Evolutionary conservation across 345 rosid species (phyloP), one percentile per base, ranked within the genome.

Genomic region (Odontarrhena argentea): DNA sequence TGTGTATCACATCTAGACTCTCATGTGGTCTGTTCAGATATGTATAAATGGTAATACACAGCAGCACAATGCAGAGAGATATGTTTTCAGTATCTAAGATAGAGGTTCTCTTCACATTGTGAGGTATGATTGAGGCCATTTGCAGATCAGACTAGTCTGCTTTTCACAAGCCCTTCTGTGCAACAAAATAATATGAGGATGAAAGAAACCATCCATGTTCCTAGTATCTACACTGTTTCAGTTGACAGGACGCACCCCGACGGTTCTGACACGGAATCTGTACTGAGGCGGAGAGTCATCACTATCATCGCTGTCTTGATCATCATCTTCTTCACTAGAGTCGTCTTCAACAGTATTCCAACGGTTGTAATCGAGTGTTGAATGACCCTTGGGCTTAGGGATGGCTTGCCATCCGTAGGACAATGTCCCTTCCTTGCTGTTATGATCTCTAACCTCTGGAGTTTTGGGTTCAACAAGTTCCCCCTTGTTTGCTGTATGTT

Each of bases 351-450:
- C 97, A 24, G 77, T 77, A 65, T 90, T 83, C 97, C 98, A 93
- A 34, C 97, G 82, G 3, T 83, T 90, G 67, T 93, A 93, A 78
- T 93, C 86, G 41, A 93, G 80, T 28, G 97, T 38, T 1, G 98
- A 86, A 79, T 93, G 97, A 40, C 98, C 98, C 86, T 93, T 93
- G 13, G 98, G 96, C 76, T 87, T 93, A 34, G 98, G 98, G 56
- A 93, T 93, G 5, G 97, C 82, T 79, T 86, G 83, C 98, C 97
- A 93, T 60, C 86, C 98, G 22, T 77, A 76, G 15, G 92, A 51
- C 43, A 81, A 60, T 6, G 54, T 3, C 60, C 22, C 71, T 49
- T 55, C 78, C 72, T 84, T 84, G 60, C 58, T 59, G 60, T 38
- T 68, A 15, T 72, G 78, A 34, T 79, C 76, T 60, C 74, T 75